Conservation (phyloP, 2,329 filamentous ascomycete species). For the Didymella arachidicola region DNA sequence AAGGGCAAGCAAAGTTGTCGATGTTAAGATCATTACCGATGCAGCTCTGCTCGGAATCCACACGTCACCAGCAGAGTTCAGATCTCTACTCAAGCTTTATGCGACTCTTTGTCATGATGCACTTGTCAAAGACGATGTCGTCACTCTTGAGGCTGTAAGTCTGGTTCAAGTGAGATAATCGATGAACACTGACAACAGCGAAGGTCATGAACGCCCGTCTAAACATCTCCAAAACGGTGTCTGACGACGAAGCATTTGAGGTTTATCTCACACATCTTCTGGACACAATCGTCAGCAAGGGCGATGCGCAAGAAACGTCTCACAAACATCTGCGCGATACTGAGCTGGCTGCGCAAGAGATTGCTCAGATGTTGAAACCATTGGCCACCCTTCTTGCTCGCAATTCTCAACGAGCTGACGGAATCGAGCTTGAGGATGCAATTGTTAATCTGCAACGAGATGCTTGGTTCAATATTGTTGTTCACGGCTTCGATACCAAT, state of each 20-base stretch:
- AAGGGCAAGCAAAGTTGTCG: conserved; percentile 80
- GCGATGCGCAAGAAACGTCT: conserved; percentile 77
- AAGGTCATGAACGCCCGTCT: conserved; percentile 81
- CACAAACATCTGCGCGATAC: conserved; percentile 79
- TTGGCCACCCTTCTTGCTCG: conserved; percentile 82
- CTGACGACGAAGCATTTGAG: conserved; percentile 76
- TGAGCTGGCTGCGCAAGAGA: conserved; percentile 83
- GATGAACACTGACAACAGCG: conserved; percentile 10
- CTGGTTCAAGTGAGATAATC: background rate
- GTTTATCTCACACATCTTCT: conserved; percentile 85
- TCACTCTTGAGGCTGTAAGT: conserved; percentile 75
- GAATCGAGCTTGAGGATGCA: conserved; percentile 57
- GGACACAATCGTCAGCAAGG: conserved; percentile 87
- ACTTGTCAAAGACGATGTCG: conserved; percentile 70
- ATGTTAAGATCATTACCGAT: conserved; percentile 85
- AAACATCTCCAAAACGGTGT: conserved; percentile 75
- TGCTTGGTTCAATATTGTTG: conserved; percentile 97
- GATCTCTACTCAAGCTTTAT: conserved; percentile 84
- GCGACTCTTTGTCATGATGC: conserved; percentile 77
- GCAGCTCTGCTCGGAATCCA: conserved; percentile 78
- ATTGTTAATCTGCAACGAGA: conserved; percentile 79
- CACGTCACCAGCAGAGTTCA: conserved; percentile 83
- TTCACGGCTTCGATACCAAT: conserved; percentile 84
- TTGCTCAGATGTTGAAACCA: conserved; percentile 84
- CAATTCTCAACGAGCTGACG: conserved; percentile 63